Evolutionary conservation across 2,329 filamentous ascomycete species (phyloP).

Genomic region (Fusarium protoensiforme): DNA sequence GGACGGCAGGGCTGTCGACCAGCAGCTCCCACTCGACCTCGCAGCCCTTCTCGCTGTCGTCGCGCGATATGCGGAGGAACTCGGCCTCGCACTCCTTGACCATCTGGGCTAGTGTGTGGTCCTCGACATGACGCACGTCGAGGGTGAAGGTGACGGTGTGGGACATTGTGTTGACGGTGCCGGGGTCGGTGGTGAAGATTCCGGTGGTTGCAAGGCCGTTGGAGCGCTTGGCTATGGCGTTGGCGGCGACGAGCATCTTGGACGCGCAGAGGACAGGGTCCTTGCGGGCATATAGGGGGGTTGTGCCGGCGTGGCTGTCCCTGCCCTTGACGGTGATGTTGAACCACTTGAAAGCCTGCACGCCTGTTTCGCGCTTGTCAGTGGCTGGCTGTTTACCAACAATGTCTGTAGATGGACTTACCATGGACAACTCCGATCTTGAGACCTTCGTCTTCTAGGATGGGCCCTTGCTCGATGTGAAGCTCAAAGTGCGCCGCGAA

Average conservation of each 20-base stretch:
- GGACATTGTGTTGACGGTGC: conserved; percentile 76
- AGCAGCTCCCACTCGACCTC: conserved; percentile 68
- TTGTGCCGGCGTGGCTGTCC: conserved; percentile 38
- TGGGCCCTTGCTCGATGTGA: conserved; percentile 77
- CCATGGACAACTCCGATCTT: conserved; percentile 23
- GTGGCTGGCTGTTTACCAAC: neutral
- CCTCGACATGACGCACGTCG: conserved; percentile 68
- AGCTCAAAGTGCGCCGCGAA: conserved; percentile 83
- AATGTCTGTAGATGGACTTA: neutral
- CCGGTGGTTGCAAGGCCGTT: conserved; percentile 43
- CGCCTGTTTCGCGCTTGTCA: conserved; percentile 9
- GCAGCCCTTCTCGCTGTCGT: conserved; percentile 63
- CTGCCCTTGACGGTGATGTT: conserved; percentile 32
- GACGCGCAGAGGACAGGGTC: conserved; percentile 44
- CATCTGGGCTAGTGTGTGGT: conserved; percentile 62
- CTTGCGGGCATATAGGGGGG: conserved; percentile 42
- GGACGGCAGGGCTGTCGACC: conserved; percentile 65
- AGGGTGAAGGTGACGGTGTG: conserved; percentile 72
- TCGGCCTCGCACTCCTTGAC: conserved; percentile 53
- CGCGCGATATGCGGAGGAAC: conserved; percentile 64
- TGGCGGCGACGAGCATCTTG: conserved; percentile 42
- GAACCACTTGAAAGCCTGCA: conserved; percentile 41
- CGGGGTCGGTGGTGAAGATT: conserved; percentile 54
- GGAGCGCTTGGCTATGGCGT: conserved; percentile 33
- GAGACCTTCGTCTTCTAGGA: conserved; percentile 13